Conservation (phyloP, 768 basidiomycete species). For the Boletus barrowsii region DNA sequence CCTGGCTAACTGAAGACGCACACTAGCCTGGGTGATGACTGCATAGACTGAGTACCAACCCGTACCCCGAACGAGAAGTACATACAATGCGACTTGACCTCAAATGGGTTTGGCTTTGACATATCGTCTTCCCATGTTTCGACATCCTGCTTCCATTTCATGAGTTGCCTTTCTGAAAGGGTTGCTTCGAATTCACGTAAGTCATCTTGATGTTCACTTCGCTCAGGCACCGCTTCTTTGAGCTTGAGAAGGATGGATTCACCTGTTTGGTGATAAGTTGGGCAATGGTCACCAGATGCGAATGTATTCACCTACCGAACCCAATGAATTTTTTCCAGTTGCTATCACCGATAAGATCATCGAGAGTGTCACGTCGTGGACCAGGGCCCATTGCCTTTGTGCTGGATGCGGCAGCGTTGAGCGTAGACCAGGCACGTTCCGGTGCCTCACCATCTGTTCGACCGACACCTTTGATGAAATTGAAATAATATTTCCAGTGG, state of each 20-base stretch:
- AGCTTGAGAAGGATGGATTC: background rate
- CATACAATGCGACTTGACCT: background rate
- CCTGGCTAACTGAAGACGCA: background rate
- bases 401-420: slow-evolving; percentile 19
- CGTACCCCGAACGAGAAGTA: no score
- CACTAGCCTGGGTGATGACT: background rate
- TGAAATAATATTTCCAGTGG: slow-evolving; percentile 5
- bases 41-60: no score
- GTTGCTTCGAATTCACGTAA: background rate
- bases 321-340: slow-evolving; percentile 35
- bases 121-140: slow-evolving; percentile 11
- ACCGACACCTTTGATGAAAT: slow-evolving; percentile 3
- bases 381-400: slow-evolving; percentile 34
- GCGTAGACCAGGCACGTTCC: slow-evolving; percentile 36
- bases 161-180: background rate
- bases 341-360: slow-evolving; percentile 36
- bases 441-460: slow-evolving; percentile 30
- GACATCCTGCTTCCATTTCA: background rate
- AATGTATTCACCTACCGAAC: slow-evolving; percentile 20
- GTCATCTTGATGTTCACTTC: slow-evolving; percentile 5
- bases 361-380: slow-evolving; percentile 31
- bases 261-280: background rate
- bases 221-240: slow-evolving; percentile 1
- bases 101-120: slow-evolving; percentile 7
- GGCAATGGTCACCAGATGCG: no score